These are phyloP conservation scores for Leucosporidium yakuticum DNA, from an alignment of 768 basidiomycete species.

Conservation along the genomic window DNA sequence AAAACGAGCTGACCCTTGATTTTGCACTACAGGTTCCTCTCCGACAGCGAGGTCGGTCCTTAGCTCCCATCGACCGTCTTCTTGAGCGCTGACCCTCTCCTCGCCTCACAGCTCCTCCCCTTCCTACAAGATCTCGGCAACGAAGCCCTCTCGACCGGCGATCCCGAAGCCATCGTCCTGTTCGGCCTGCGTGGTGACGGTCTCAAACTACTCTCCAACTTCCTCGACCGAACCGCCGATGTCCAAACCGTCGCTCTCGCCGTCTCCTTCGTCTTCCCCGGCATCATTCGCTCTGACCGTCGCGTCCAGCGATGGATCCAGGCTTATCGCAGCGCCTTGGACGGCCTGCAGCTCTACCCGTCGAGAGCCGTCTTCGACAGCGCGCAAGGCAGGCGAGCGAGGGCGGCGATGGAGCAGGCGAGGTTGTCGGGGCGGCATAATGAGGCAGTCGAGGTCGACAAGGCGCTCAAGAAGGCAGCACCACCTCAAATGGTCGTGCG, in stretches of 20 bases:
- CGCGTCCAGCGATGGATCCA: conserved; percentile 32
- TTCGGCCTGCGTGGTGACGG: conserved; percentile 34
- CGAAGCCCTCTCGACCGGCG: conserved; percentile 21
- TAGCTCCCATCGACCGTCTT: background rate
- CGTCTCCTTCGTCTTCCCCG: conserved; percentile 27
- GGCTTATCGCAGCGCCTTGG: conserved; percentile 28
- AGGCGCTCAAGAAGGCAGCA: conserved; percentile 14
- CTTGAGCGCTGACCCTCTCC: background rate
- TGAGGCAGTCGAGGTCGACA: conserved; percentile 28
- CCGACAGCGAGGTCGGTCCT: conserved; percentile 22
- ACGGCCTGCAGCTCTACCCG: conserved; percentile 20
- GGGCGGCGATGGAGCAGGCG: conserved; percentile 27
- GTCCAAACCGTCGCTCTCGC: conserved; percentile 33
- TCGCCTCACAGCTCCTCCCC: conserved; percentile 23
- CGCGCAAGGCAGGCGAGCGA: conserved; percentile 15
- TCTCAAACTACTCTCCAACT: conserved; percentile 23
- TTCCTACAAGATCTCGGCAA: conserved; percentile 26
- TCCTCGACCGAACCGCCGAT: conserved; percentile 30
- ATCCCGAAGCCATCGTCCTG: conserved; percentile 33
- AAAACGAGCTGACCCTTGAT: background rate
- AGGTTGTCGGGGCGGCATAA: conserved; percentile 15
- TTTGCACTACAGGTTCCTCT: conserved; percentile 8
- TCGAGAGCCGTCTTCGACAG: conserved; percentile 27
- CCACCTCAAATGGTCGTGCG: conserved; percentile 22
- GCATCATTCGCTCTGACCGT: conserved; percentile 24